Evolutionary conservation across 192 early-diverging fungal genomes (phyloP).

Genomic region (Diversispora eburnea): DNA sequence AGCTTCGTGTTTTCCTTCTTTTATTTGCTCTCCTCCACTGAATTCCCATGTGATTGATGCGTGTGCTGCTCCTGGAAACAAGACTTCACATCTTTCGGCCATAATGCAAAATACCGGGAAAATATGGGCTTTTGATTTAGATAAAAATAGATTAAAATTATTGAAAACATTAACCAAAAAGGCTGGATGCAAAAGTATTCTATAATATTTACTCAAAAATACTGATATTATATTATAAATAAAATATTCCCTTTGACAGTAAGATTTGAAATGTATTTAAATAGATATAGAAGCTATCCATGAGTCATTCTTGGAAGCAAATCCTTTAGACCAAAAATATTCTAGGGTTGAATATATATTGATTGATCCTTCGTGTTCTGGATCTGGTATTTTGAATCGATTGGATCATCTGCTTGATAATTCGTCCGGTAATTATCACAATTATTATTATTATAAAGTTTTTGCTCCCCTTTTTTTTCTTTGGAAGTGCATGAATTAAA

Average conservation of each 20-base stretch:
- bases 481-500: neutral
- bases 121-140: conserved; percentile 91
- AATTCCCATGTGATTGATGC: conserved; percentile 78
- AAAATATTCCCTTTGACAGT: neutral
- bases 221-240: neutral
- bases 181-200: conserved; percentile 78
- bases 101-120: conserved; percentile 82
- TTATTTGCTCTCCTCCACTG: conserved; percentile 63
- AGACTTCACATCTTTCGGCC: conserved; percentile 90
- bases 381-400: conserved; percentile 89
- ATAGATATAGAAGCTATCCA: conserved; percentile 67
- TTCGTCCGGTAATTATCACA: conserved; percentile 38
- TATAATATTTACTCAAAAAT: neutral
- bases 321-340: conserved; percentile 63
- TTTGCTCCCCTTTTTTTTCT: neutral
- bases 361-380: conserved; percentile 94
- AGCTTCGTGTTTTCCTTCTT: conserved; percentile 92
- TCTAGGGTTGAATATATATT: conserved; percentile 82
- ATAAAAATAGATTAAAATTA: conserved; percentile 66
- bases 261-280: neutral
- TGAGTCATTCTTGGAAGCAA: conserved; percentile 77
- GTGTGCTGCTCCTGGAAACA: conserved; percentile 97
- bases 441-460: neutral
- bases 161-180: conserved; percentile 67
- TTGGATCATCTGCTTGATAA: conserved; percentile 81